Base-by-base conservation (phyloP, 164 flowering plant species). In the Malania oleifera region DNA sequence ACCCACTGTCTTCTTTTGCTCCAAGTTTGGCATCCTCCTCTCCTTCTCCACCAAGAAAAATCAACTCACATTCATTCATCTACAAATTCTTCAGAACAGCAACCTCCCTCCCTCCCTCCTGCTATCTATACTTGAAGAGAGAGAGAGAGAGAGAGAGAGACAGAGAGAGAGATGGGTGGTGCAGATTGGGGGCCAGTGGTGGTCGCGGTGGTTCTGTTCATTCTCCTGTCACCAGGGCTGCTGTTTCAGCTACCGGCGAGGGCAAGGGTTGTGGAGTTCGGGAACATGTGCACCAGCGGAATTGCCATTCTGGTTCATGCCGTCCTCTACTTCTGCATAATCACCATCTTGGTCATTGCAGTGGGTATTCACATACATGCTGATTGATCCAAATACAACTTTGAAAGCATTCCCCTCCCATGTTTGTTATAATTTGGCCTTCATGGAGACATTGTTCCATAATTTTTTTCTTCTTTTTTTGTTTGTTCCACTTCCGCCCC, bases 241-340 rank as follows among this genome's bases (percentile, higher is more conserved):
- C 59, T 83, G 57, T 78, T 82, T 59, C 93, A 86, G 65, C 11
- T 86, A 27, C 93, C 89, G 29, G 85, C 84, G 1, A 80, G 83
- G 38, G 35, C 75, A 25, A 77, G 87, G 51, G 80, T 78, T 28
- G 70, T 82, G 34, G 93, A 86, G 68, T 86, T 84, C 39, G 93
- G 93, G 10, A 86, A 79, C 82, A 83, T 86, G 87, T 25, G 26
- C 64, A 86, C 93, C 0, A 86, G 93, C 60, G 89, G 89, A 29
- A 75, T 86, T 13, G 61, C 93, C 38, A 82, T 86, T 25, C 64
- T 86, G 52, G 73, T 82, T 54, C 93, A 86, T 60, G 76, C 93
- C 5, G 41, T 83, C 19, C 45, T 86, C 12, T 86, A 73, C 75
- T 84, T 82, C 43, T 74, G 83, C 53, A 72, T 80, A 43, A 15